Evolutionary conservation across 2,329 filamentous ascomycete species (phyloP), one percentile per base, ranked within the genome.

Genomic region (Curvularia sp.): DNA sequence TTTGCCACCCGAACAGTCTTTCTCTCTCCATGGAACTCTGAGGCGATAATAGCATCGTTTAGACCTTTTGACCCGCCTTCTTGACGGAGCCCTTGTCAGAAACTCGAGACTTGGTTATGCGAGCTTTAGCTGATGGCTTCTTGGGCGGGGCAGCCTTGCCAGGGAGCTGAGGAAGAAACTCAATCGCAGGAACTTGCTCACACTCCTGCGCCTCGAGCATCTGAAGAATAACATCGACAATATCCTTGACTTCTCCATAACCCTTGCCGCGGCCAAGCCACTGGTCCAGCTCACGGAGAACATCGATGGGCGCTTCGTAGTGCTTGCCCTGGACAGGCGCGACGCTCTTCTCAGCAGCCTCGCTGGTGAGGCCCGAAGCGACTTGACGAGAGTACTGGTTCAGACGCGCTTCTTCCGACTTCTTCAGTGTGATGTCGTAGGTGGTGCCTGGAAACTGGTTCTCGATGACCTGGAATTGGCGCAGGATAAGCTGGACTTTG

Each of bases 391-490:
- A 65, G 61, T 68, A 76, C 3, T 68, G 56, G 41, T 73, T 71
- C 3, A 78, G 60, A 9, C 75, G 74, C 7, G 57, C 54, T 47
- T 74, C 69, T 53, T 78, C 76, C 0, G 71, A 72, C 59, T 74
- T 76, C 65, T 77, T 77, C 50, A 77, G 58, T 2, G 55, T 42
- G 30, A 78, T 66, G 12, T 68, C 63, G 59, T 76, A 78, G 0
- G 60, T 69, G 0, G 71, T 73, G 21, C 73, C 71, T 0, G 74
- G 73, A 45, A 68, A 64, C 51, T 72, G 59, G 0, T 53, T 28
- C 45, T 75, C 70, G 52, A 78, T 77, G 10, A 64, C 47, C 27
- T 70, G 61, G 50, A 78, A 72, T 43, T 77, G 74, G 23, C 69
- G 67, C 7, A 67, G 27, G 52, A 78, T 75, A 7, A 77, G 65